These are phyloP conservation scores for Lactarius indigo DNA, from an alignment of 768 basidiomycete species.

Conservation along the genomic window DNA sequence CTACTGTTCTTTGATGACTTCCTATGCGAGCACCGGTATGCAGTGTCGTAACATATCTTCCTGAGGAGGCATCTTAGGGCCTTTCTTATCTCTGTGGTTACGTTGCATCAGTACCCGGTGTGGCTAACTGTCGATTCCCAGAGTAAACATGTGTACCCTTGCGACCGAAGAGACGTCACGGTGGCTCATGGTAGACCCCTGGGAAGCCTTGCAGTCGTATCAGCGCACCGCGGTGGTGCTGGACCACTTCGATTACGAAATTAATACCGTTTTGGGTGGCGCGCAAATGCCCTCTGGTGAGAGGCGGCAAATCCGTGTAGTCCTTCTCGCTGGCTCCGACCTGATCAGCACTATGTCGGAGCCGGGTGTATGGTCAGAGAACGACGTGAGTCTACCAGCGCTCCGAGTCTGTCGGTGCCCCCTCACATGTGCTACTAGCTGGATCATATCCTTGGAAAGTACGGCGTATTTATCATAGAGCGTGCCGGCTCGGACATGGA, in stretches of 20 bases:
- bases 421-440: conserved; percentile 48
- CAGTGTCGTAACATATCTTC: background rate
- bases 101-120: background rate
- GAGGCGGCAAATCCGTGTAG: conserved; percentile 72
- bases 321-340: conserved; percentile 97
- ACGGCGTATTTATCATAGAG: conserved; percentile 94
- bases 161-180: conserved; percentile 87
- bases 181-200: conserved; percentile 97
- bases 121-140: conserved; percentile 31
- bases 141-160: conserved; percentile 83
- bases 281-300: conserved; percentile 70
- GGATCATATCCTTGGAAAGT: conserved; percentile 92
- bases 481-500: conserved; percentile 72
- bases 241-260: conserved; percentile 94
- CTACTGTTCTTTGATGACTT: background rate
- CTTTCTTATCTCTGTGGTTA: conserved; percentile 1
- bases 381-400: conserved; percentile 64
- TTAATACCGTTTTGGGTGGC: conserved; percentile 84
- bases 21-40: background rate
- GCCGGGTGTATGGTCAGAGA: conserved; percentile 95
- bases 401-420: conserved; percentile 16
- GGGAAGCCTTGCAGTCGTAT: conserved; percentile 95
- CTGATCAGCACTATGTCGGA: conserved; percentile 97
- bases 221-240: conserved; percentile 95
- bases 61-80: background rate